These are phyloP conservation scores for Suillus paluster DNA, from an alignment of 768 basidiomycete species.

Conservation along the genomic window DNA sequence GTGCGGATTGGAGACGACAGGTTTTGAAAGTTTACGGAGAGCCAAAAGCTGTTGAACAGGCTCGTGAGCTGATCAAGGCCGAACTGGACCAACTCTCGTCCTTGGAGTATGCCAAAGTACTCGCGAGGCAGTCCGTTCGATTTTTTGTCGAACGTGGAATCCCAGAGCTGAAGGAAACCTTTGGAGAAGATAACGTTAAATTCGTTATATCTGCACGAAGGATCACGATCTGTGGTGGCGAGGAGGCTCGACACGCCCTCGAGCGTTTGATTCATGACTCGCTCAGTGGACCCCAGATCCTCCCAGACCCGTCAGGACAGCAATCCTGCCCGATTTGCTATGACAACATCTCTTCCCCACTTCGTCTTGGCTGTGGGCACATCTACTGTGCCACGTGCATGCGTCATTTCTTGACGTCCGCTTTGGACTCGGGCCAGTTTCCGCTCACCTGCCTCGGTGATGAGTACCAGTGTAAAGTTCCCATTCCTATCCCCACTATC, in stretches of 20 bases:
- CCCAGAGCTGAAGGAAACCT: slow-evolving; percentile 50
- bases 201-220: slow-evolving; percentile 47
- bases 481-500: slow-evolving; percentile 56
- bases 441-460: slow-evolving; percentile 73
- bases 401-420: slow-evolving; percentile 56
- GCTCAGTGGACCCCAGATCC: slow-evolving; percentile 21
- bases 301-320: slow-evolving; percentile 6
- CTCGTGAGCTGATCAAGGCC: slow-evolving; percentile 46
- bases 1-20: slow-evolving; percentile 49
- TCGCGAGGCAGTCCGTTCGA: slow-evolving; percentile 46
- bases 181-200: slow-evolving; percentile 58
- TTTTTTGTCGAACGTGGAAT: slow-evolving; percentile 58
- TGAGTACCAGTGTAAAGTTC: slow-evolving; percentile 58
- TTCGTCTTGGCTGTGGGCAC: slow-evolving; percentile 64
- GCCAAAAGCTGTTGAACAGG: slow-evolving; percentile 41
- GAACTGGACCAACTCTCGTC: slow-evolving; percentile 53
- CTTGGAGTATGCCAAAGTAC: slow-evolving; percentile 43
- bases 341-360: slow-evolving; percentile 46
- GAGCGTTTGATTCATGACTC: slow-evolving; percentile 49
- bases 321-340: slow-evolving; percentile 59
- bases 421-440: slow-evolving; percentile 59
- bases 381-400: slow-evolving; percentile 68
- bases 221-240: slow-evolving; percentile 58
- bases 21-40: slow-evolving; percentile 53
- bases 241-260: slow-evolving; percentile 55